These are phyloP conservation scores for Chlamydomonas asymmetrica DNA, from an alignment of 139 green algal species.

Conservation along the genomic window DNA sequence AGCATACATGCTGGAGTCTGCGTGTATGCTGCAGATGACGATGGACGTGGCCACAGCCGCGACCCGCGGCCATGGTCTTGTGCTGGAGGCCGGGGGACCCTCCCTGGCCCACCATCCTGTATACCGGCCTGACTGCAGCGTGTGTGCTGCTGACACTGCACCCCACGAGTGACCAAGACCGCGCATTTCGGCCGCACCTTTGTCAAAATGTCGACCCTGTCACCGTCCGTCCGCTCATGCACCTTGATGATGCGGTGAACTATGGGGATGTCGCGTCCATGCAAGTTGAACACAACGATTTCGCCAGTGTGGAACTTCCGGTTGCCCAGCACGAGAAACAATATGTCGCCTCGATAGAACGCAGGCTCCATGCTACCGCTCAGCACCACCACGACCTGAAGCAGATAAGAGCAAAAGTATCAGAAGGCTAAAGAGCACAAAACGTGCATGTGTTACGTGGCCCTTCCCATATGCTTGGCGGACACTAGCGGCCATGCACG, in stretches of 20 bases:
- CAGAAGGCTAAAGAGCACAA: no score
- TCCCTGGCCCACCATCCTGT: no score
- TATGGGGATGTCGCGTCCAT: slow-evolving; percentile 94
- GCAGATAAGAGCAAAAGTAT: no score
- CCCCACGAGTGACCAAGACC: no score
- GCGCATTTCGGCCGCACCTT: slow-evolving; percentile 63
- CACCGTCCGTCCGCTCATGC: slow-evolving; percentile 58
- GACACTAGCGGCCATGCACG: no score
- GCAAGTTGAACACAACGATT: slow-evolving; percentile 95
- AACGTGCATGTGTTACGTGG: no score
- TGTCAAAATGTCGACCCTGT: slow-evolving; percentile 84
- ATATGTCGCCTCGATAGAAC: slow-evolving; percentile 95
- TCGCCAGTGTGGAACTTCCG: slow-evolving; percentile 67
- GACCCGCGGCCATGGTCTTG: no score
- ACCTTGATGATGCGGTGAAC: slow-evolving; percentile 93
- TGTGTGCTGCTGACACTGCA: not conserved
- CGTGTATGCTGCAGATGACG: no score
- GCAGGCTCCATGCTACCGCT: slow-evolving; percentile 97
- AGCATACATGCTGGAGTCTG: no score
- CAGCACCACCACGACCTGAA: slow-evolving; percentile 95
- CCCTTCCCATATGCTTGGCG: no score
- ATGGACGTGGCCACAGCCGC: no score
- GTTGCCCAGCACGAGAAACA: slow-evolving; percentile 91
- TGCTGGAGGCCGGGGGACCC: no score
- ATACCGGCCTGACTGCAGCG: not conserved